phyloP scores from a whole-genome alignment of 495 filamentous ascomycete genomes.

The Neurospora hispaniola region DNA sequence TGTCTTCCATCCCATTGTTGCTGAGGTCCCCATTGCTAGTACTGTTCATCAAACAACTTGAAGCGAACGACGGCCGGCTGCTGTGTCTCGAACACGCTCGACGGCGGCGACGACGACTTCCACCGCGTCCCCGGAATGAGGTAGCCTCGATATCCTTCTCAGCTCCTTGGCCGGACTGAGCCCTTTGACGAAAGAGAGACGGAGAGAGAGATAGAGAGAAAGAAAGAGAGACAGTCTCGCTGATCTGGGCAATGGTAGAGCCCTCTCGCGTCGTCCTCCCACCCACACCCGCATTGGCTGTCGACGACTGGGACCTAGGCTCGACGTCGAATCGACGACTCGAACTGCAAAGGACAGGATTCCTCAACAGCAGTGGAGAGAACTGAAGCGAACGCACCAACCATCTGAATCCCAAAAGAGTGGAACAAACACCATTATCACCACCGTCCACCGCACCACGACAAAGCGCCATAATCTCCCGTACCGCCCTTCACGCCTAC shows the following conservation, averaged over 20 bases:
- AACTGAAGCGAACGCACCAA: neutral
- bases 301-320: neutral
- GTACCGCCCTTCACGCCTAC: neutral
- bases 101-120: conserved; percentile 3
- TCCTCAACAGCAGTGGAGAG: neutral
- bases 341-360: neutral
- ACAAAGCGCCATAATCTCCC: neutral
- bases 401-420: neutral
- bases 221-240: neutral
- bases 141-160: conserved; percentile 39
- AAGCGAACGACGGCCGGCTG: neutral
- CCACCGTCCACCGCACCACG: neutral
- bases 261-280: neutral
- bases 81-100: conserved; percentile 8
- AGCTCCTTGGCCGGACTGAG: conserved; percentile 47
- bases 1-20: neutral
- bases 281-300: neutral
- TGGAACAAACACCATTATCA: conserved; percentile 1
- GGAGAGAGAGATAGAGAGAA: neutral
- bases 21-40: neutral
- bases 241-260: neutral
- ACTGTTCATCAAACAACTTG: neutral
- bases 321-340: neutral
- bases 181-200: conserved; percentile 4
- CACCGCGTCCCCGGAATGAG: conserved; percentile 34